Evolutionary conservation across 1,139 yeast genomes (phyloP), one percentile per base, ranked within the genome.

Genomic region (Hyphopichia buzzinii): DNA sequence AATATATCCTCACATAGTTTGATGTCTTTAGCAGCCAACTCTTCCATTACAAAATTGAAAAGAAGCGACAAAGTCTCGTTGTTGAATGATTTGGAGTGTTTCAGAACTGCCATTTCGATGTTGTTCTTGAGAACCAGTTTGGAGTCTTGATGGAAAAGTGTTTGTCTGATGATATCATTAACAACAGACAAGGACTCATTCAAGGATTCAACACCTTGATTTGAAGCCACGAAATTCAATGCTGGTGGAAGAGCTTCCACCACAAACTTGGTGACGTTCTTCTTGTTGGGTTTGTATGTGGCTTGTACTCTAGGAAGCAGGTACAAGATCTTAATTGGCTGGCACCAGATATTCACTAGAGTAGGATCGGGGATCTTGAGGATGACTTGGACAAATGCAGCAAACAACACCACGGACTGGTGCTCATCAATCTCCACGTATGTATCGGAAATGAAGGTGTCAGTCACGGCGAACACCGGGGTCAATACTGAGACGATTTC

Each of bases 1-100:
- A 67, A 79, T 2, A 74, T 43, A 5, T 62, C 58, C 51, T 79
- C 84, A 44, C 72, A 68, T 8, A 57, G 37, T n/a, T 46, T 38
- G 32, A 64, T 53, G 31, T 68, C 59, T 26, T 47, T 57, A 12
- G 50, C 35, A 8, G 61, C 49, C 15, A 62, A 41, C 28, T 55
- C 47, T 4, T 55, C 39, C 10, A 68, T 56, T 5, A 60, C 40
- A 8, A 59, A 39, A 29, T 48, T 41, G 42, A 58, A 70, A 10
- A 69, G 49, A 26, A 44, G 46, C 21, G 35, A 41, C 1, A 67
- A 38, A 1, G 56, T 42, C 1, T 41, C 37, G 2, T 38, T 13
- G 3, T 49, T 39, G 2, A 52, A 31, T 4, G 40, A 35, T 4
- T 39, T 31, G 1, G 36, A 22, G 8, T 40, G 30, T 10, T 47